Conservation (phyloP, 352 stramenopile species). For the Globisporangium middletonii region DNA sequence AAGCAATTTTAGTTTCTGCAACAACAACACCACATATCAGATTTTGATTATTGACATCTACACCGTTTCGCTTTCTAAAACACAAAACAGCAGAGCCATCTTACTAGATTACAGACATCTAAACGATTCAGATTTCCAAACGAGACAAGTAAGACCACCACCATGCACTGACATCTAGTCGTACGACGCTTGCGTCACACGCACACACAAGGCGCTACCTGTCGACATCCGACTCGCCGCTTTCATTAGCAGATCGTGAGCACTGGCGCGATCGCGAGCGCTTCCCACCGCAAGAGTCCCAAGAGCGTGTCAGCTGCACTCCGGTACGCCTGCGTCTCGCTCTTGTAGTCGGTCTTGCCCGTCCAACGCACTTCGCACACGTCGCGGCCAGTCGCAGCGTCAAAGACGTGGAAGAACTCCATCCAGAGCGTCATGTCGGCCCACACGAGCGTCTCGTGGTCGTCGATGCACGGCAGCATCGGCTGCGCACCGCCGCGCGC, state of each 20-base stretch:
- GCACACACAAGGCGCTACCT: background rate
- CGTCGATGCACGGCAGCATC: constrained; percentile 2
- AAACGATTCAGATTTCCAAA: too few relatives aligned
- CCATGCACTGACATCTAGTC: background rate
- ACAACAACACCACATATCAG: too few relatives aligned
- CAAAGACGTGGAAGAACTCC: constrained; percentile 32
- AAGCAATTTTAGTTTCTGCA: too few relatives aligned
- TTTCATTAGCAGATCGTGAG: constrained; percentile 5
- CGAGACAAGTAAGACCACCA: background rate
- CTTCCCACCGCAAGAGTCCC: constrained; percentile 42
- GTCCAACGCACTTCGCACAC: constrained; percentile 44
- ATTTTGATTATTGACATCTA: too few relatives aligned
- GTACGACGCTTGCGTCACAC: background rate
- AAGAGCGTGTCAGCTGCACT: constrained; percentile 44
- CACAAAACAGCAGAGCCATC: too few relatives aligned
- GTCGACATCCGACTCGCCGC: too few relatives aligned
- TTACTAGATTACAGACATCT: too few relatives aligned
- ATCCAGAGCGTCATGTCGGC: constrained; percentile 38
- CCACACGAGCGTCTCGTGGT: constrained; percentile 25
- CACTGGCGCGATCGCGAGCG: constrained; percentile 33
- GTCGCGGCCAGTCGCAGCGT: constrained; percentile 22
- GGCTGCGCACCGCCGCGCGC: background rate
- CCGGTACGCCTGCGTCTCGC: constrained; percentile 32
- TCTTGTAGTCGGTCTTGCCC: constrained; percentile 45
- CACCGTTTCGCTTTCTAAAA: too few relatives aligned